Evolutionary conservation across 1,139 yeast genomes (phyloP).

Genomic region (Meyerozyma sp.): DNA sequence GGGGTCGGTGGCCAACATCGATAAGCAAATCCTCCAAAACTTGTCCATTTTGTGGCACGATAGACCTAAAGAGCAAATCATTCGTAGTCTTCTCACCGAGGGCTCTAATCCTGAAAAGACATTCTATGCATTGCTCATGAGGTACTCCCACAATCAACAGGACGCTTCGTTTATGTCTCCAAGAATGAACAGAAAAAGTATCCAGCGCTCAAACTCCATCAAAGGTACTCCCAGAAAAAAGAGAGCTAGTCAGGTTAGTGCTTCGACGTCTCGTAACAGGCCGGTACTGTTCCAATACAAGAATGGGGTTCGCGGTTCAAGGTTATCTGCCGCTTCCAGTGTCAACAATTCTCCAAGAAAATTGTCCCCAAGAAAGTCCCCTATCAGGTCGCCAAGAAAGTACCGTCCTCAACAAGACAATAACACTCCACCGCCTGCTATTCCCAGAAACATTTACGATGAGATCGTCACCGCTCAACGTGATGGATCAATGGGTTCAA

Average conservation of each 20-base stretch:
- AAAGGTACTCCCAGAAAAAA: slow-evolving; percentile 30
- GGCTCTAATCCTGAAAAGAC: slow-evolving; percentile 72
- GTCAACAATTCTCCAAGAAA: slow-evolving; percentile 8
- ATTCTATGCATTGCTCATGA: slow-evolving; percentile 59
- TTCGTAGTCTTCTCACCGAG: slow-evolving; percentile 45
- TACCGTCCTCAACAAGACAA: slow-evolving; percentile 9
- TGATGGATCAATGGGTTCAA: slow-evolving; percentile 18
- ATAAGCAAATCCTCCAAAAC: slow-evolving; percentile 60
- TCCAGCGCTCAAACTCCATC: slow-evolving; percentile 8
- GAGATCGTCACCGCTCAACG: slow-evolving; percentile 41
- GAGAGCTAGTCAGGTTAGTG: slow-evolving; percentile 49
- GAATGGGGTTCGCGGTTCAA: slow-evolving; percentile 5
- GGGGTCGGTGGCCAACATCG: slow-evolving; percentile 47
- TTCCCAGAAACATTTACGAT: slow-evolving; percentile 43
- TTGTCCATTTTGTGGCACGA: slow-evolving; percentile 74
- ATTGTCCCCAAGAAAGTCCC: slow-evolving; percentile 21
- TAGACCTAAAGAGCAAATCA: slow-evolving; percentile 52
- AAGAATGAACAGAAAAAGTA: slow-evolving; percentile 2
- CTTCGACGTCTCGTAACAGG: slow-evolving; percentile 48
- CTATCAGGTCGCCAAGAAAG: slow-evolving; percentile 15
- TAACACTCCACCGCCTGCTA: slow-evolving; percentile 24
- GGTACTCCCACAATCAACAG: slow-evolving; percentile 46
- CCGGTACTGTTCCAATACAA: slow-evolving; percentile 49
- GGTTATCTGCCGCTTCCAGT: slow-evolving; percentile 23
- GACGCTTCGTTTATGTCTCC: slow-evolving; percentile 18